These are phyloP conservation scores for Alternaria arbusti DNA, from an alignment of 2,329 filamentous ascomycete genomes.

Conservation along the genomic window DNA sequence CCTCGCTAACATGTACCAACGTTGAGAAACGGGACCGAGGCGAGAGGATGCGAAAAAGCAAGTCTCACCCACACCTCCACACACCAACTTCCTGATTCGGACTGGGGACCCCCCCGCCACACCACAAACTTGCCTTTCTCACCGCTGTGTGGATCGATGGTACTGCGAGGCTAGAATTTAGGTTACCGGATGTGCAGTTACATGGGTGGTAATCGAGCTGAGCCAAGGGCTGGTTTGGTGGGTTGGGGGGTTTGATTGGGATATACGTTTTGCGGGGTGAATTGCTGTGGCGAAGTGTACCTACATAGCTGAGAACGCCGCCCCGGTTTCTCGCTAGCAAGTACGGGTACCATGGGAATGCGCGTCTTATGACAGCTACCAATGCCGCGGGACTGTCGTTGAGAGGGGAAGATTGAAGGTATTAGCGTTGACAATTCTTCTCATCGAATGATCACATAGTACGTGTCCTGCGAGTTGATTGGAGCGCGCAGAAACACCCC, in stretches of 20 bases:
- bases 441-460: not conserved
- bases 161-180: not conserved
- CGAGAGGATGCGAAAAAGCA: not conserved
- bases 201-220: not conserved
- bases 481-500: not conserved
- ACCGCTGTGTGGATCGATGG: not conserved
- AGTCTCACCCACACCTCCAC: not conserved
- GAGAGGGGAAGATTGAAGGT: not conserved
- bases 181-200: not conserved
- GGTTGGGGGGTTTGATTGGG: not conserved
- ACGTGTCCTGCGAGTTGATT: not conserved
- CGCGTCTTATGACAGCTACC: not conserved
- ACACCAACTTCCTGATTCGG: not conserved
- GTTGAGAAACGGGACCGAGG: conserved; percentile 2
- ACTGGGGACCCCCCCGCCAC: not conserved
- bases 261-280: not conserved
- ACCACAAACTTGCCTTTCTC: not conserved
- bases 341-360: not conserved
- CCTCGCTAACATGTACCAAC: conserved; percentile 1
- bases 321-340: not conserved
- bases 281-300: not conserved
- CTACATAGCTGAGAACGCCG: not conserved
- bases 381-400: not conserved
- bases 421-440: not conserved
- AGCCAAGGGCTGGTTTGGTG: not conserved